Base-by-base conservation (phyloP, 768 basidiomycete species). In the Tephrocybe sp. region DNA sequence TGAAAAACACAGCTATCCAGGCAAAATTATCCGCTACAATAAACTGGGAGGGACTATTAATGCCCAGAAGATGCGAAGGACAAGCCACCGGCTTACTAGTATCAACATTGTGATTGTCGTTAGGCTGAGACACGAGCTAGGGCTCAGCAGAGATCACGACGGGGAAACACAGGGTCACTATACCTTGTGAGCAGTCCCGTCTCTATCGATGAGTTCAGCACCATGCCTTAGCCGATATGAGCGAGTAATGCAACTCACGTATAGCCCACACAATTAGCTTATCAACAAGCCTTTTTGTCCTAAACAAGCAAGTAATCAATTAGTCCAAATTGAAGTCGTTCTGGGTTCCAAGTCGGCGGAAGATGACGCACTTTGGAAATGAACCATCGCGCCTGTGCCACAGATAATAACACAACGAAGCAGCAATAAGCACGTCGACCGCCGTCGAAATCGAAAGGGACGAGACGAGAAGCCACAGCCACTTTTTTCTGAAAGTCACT, bases 111-210 rank as follows among this genome's bases (percentile, higher is more conserved):
- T 25, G 6, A 47, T 19, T n/a, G 53, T 36, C 3, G 43, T 32
- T 15, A 51, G 40, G 27, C 53, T 54, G 22, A 31, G 19, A 7
- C n/a, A n/a, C n/a, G n/a, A n/a, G n/a, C n/a, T n/a, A n/a, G n/a
- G n/a, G n/a, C n/a, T n/a, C n/a, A n/a, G n/a, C n/a, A n/a, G n/a
- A n/a, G n/a, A n/a, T n/a, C n/a, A n/a, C n/a, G n/a, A n/a, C n/a
- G n/a, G n/a, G n/a, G n/a, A n/a, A n/a, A n/a, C n/a, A n/a, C n/a
- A n/a, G n/a, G n/a, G n/a, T n/a, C n/a, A n/a, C n/a, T 16, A 40
- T 18, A 54, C 53, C 53, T 54, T 24, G 53, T 54, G 22, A 51
- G 24, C 9, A 51, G 36, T 11, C 49, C 44, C 2, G 53, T 54
- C 18, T 54, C 53, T 54, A 19, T 3, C 24, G n/a, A 19, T 7